These are phyloP conservation scores for Vigna mungo DNA, from an alignment of 306 rosid species.

Conservation along the genomic window DNA sequence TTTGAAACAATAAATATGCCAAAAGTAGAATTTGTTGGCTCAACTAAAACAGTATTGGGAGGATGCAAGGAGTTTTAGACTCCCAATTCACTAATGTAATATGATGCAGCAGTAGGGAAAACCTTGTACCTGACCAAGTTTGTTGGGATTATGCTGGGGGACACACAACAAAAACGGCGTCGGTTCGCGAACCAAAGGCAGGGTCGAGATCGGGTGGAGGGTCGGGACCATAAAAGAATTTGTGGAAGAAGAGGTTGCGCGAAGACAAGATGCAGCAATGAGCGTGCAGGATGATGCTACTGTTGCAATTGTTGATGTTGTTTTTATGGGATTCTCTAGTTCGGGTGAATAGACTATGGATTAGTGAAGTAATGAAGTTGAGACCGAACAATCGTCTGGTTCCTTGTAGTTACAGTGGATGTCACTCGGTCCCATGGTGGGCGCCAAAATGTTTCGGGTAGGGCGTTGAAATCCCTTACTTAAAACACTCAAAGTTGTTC, in stretches of 20 bases:
- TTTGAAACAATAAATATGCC: slow-evolving; percentile 56
- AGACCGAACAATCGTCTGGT: no score
- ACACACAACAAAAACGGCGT: slow-evolving; percentile 25
- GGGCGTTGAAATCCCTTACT: no score
- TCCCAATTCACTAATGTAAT: slow-evolving; percentile 48
- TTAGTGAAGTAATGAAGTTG: no score
- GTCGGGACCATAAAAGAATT: slow-evolving; percentile 89
- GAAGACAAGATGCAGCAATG: slow-evolving; percentile 95
- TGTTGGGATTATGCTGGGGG: slow-evolving; percentile 75
- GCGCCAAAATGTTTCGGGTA: no score
- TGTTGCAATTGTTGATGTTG: slow-evolving; percentile 34
- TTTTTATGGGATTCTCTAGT: slow-evolving; percentile 60
- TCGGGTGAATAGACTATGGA: no score
- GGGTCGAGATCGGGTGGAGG: slow-evolving; percentile 67
- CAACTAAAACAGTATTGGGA: slow-evolving; percentile 37
- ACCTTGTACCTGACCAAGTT: slow-evolving; percentile 95
- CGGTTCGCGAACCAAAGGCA: not conserved
- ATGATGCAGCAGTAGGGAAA: slow-evolving; percentile 62
- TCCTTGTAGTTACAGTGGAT: no score
- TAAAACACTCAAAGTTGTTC: no score
- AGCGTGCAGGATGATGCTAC: slow-evolving; percentile 54
- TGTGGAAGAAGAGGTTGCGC: slow-evolving; percentile 84
- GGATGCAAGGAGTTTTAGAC: slow-evolving; percentile 42
- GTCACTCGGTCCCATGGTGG: no score
- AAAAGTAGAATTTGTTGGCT: slow-evolving; percentile 48